Evolutionary conservation across 2,329 filamentous ascomycete species (phyloP).

Genomic region (Talaromyces amestolkiae): DNA sequence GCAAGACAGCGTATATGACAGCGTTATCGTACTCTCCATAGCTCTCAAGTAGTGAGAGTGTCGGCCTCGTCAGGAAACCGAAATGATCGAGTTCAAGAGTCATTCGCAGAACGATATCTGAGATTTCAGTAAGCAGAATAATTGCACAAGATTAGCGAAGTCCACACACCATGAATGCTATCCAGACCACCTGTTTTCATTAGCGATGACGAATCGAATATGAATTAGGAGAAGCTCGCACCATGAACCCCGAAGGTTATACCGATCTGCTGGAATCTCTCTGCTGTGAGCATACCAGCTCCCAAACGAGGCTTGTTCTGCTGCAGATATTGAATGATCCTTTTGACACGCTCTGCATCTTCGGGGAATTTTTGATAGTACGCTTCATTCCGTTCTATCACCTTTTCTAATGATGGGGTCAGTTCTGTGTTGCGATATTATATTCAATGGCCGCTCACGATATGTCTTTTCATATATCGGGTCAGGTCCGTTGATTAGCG

Average conservation of each 20-base stretch:
- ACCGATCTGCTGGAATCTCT: conserved; percentile 74
- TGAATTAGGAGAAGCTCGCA: conserved; percentile 26
- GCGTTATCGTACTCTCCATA: conserved; percentile 69
- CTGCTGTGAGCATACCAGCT: conserved; percentile 67
- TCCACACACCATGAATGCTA: conserved; percentile 59
- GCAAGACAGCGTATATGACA: conserved; percentile 80
- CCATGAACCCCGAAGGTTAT: conserved; percentile 74
- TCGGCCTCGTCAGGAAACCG: conserved; percentile 70
- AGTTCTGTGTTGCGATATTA: conserved; percentile 16
- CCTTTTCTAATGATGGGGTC: conserved; percentile 49
- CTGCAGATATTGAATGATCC: conserved; percentile 64
- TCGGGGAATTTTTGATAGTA: conserved; percentile 87
- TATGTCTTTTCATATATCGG: conserved; percentile 74
- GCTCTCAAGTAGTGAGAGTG: conserved; percentile 66
- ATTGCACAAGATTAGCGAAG: background rate
- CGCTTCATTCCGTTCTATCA: conserved; percentile 67
- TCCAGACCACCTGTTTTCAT: conserved; percentile 62
- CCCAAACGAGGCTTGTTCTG: conserved; percentile 64
- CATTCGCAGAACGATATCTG: conserved; percentile 67
- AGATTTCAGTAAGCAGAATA: conserved; percentile 7
- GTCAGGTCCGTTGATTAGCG: conserved; percentile 68
- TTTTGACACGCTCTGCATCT: conserved; percentile 67
- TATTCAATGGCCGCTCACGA: conserved; percentile 29
- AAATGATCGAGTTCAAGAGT: conserved; percentile 72
- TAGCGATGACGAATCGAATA: background rate